These are phyloP conservation scores for Termitomyces heimii DNA, from an alignment of 768 basidiomycete species.

Conservation along the genomic window DNA sequence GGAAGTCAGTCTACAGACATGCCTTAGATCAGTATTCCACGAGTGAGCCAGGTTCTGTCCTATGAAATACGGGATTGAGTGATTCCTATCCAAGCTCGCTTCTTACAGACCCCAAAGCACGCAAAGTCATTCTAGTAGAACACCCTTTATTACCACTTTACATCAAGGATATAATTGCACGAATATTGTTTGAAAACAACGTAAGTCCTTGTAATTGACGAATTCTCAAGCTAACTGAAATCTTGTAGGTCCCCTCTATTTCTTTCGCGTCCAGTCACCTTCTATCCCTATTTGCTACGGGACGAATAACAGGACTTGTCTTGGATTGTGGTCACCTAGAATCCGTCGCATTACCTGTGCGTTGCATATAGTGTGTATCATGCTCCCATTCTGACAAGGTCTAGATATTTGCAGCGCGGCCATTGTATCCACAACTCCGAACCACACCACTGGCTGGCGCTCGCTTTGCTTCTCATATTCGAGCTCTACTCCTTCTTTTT, in stretches of 20 bases:
- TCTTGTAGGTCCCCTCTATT: slow-evolving; percentile 78
- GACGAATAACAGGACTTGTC: slow-evolving; percentile 89
- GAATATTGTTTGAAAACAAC: slow-evolving; percentile 87
- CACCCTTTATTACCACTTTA: slow-evolving; percentile 81
- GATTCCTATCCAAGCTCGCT: slow-evolving; percentile 56
- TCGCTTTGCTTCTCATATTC: slow-evolving; percentile 73
- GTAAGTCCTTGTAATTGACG: slow-evolving; percentile 29
- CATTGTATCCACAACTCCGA: slow-evolving; percentile 74
- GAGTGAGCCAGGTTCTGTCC: slow-evolving; percentile 47
- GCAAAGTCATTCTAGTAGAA: slow-evolving; percentile 92
- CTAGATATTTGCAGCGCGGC: slow-evolving; percentile 87
- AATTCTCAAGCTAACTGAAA: neutral
- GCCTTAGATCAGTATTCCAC: slow-evolving; percentile 75
- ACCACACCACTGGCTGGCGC: slow-evolving; percentile 88
- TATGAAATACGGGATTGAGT: neutral
- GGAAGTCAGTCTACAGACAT: slow-evolving; percentile 60
- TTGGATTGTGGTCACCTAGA: slow-evolving; percentile 92
- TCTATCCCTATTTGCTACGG: slow-evolving; percentile 78
- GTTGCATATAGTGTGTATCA: slow-evolving; percentile 20
- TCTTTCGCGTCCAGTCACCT: slow-evolving; percentile 90
- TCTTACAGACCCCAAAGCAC: slow-evolving; percentile 89
- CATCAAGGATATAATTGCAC: slow-evolving; percentile 85
- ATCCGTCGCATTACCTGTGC: slow-evolving; percentile 80
- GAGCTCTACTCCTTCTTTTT: slow-evolving; percentile 75
- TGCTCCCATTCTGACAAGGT: neutral